Evolutionary conservation across 371 early-diverging fungal genomes (phyloP), one percentile per base, ranked within the genome.

Genomic region (Mortierella sp.): DNA sequence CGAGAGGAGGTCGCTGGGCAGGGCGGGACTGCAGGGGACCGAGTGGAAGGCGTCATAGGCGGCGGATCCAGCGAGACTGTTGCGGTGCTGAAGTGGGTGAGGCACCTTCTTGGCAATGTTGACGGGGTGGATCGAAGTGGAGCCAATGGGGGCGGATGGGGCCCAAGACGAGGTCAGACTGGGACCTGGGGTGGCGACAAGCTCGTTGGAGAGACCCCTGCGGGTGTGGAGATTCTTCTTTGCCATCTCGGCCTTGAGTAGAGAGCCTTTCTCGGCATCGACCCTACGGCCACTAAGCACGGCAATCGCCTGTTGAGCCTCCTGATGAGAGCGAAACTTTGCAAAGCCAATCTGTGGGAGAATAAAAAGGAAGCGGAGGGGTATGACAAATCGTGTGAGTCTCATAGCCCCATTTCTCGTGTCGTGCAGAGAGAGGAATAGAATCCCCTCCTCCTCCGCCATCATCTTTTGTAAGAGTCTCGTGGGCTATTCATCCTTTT

Each of bases 231-330:
- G 87, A 79, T 97, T 96, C 88, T 97, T 98, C 87, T 97, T 97
- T 53, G 98, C 98, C 94, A 98, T 94, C 79, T 98, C 98, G 6
- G 97, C 97, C 86, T 97, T 97, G 52, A 98, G 90, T 22, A 95
- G 87, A 48, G 92, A 92, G 44, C 94, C 94, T 39, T 90, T 90
- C 71, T 97, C 97, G 22, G 93, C 92, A 78, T 98, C 98, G n/a
- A 97, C 92, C 70, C 91, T 93, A 74, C 96, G 91, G 6, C 98
- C 97, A 48, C 90, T 95, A 65, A 98, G 89, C 31, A 96, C 88
- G 70, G 96, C 94, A 44, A 95, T 90, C 5, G 98, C 98, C 76
- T 95, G 93, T 40, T 95, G 85, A 2, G 98, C 98, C 66, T 97
- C 96, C 50, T 90, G 81, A 22, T 94, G 92, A 50, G 96, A 91